phyloP scores from a whole-genome alignment of 2,329 filamentous ascomycete genomes.

The Cadophora gregata region DNA sequence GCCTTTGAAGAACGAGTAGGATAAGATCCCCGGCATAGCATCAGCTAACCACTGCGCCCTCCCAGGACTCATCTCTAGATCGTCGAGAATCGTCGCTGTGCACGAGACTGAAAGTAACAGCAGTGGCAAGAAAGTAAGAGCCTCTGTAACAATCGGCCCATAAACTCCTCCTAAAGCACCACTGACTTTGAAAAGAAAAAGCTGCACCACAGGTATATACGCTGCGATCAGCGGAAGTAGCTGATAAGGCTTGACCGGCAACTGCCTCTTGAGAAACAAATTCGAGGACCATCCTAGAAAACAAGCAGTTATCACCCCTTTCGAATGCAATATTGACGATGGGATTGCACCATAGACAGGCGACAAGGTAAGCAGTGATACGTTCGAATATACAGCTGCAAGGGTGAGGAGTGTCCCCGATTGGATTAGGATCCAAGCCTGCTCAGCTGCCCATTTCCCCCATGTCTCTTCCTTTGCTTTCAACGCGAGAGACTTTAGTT shows the following conservation, averaged over 20 bases:
- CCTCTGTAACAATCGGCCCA: constrained; percentile 79
- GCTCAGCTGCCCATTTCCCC: constrained; percentile 40
- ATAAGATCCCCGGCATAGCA: constrained; percentile 67
- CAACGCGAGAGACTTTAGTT: constrained; percentile 42
- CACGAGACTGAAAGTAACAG: constrained; percentile 67
- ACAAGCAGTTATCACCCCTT: constrained; percentile 68
- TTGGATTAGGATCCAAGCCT: constrained; percentile 43
- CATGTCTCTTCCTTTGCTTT: constrained; percentile 45
- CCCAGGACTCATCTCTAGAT: constrained; percentile 56
- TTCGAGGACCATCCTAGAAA: constrained; percentile 77
- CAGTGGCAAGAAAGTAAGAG: constrained; percentile 73
- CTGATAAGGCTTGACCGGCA: constrained; percentile 56
- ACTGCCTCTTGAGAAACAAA: constrained; percentile 56
- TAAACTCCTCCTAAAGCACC: constrained; percentile 67
- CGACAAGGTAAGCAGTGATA: constrained; percentile 77
- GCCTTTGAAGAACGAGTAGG: constrained; percentile 68
- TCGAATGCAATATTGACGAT: constrained; percentile 72
- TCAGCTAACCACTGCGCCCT: constrained; percentile 65
- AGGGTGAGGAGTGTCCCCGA: constrained; percentile 57
- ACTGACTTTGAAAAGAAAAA: constrained; percentile 72
- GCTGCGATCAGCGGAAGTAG: constrained; percentile 76
- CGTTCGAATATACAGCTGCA: constrained; percentile 68
- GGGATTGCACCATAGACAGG: constrained; percentile 91
- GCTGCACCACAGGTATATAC: constrained; percentile 77
- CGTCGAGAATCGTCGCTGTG: constrained; percentile 69